Evolutionary conservation across 1,139 yeast genomes (phyloP), one percentile per base, ranked within the genome.

Genomic region (Taiozyma onychis): DNA sequence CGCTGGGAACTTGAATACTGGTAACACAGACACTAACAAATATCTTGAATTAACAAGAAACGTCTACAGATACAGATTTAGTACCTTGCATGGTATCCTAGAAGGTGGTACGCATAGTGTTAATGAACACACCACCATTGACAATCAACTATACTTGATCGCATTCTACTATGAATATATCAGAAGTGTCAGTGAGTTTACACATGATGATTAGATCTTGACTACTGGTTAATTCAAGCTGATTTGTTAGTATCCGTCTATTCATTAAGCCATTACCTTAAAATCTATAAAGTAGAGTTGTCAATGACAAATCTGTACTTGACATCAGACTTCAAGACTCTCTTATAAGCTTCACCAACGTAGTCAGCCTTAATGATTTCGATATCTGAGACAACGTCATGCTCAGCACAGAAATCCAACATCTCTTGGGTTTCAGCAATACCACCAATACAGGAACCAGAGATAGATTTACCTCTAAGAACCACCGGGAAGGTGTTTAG

Each of bases 11-110:
- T 63, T 80, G 39, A 77, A 80, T 79, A 74, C 82, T 5, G 86
- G 80, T 30, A 82, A 82, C 65, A 82, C 88, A 4, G 88, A 83
- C 61, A 82, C 88, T 4, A 74, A 74, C 60, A 73, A 76, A 58
- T 82, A 82, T 63, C 81, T 85, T 84, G 67, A 70, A 48, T 70
- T 83, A 60, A 74, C 83, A 11, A 70, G 67, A 47, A 74, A 81
- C 63, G 81, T 83, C 48, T 82, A 71, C 69, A 72, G 88, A 55
- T 73, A 70, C 62, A 62, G 74, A 41, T 48, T 56, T 5, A 47
- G 51, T n/a, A 52, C 51, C 10, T 30, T 50, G 35, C 44, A 48
- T 43, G 52, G 51, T 2, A 49, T 52, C 46, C 43, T 34, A 39
- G 43, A 48, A 27, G 59, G 48, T 34, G 53, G 52, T 46, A 56